Conservation (phyloP, 306 rosid genomes). For the Morella rubra region DNA sequence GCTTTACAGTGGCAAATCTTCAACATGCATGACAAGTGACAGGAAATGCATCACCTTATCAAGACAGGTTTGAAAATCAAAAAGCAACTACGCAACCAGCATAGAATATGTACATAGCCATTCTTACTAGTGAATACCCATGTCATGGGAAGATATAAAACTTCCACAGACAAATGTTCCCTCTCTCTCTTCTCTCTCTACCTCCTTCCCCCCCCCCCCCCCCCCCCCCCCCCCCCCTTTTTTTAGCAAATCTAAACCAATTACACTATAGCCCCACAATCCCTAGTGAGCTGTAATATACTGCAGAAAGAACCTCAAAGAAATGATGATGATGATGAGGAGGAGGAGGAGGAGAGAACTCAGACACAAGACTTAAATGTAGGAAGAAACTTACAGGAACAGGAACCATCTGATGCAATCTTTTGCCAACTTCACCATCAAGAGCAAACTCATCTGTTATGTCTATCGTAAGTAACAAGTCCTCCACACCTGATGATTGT, state of each 20-base stretch:
- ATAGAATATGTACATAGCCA: background rate
- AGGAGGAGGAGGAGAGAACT: background rate
- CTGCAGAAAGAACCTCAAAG: background rate
- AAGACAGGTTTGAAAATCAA: background rate
- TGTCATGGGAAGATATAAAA: background rate
- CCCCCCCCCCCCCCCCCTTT: too few species aligned
- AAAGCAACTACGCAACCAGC: background rate
- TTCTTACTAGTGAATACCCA: background rate
- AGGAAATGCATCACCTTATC: background rate
- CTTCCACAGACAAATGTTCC: too few species aligned
- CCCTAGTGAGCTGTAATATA: background rate
- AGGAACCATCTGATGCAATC: conserved; percentile 80
- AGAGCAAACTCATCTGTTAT: conserved; percentile 74
- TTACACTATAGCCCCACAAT: background rate
- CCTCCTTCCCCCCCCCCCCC: too few species aligned
- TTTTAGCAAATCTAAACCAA: background rate
- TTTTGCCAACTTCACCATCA: conserved; percentile 93
- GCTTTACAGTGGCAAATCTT: background rate
- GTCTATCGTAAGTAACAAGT: conserved; percentile 47
- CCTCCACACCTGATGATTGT: conserved; percentile 35
- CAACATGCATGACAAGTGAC: background rate
- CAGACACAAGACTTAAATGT: background rate
- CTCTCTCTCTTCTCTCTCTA: too few species aligned
- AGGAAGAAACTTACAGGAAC: conserved; percentile 68
- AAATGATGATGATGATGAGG: background rate